Base-by-base conservation (phyloP, 2,329 filamentous ascomycete genomes). In the Exophiala bonariae region DNA sequence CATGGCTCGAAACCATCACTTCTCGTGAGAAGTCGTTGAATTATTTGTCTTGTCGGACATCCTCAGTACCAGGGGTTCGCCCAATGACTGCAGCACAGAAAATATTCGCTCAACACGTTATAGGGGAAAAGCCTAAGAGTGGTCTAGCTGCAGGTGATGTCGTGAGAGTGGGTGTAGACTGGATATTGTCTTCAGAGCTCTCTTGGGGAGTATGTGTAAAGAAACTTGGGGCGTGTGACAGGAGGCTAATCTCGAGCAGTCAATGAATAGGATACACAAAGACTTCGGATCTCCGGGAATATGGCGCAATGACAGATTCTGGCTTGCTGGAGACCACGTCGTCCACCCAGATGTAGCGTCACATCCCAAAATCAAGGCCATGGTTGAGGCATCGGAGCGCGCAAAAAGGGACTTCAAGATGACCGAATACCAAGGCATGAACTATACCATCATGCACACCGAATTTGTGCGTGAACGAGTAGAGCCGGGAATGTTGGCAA, bases 241-340 rank as follows among this genome's bases (percentile, higher is more conserved):
- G 20, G 10, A 22, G 26, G 18, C 30, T 19, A 28, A 44, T 33
- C 17, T 33, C 10, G 7, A 7, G n/a, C 26, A 49, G 63, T 64
- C 66, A 32, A 76, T 76, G 72, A 63, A 67, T 23, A 58, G 58
- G 31, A 70, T 66, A 3, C 72, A 73, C 52, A 59, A 71, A 3
- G 42, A 58, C 3, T 55, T 77, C 6, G 69, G 70, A 3, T 53
- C 59, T 10, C 70, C 71, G 1, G 65, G 67, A 3, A 71, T 74
- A n/a, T 75, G 67, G 48, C 70, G 75, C 7, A 78, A 76, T 42
- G 73, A 77, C 50, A 61, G 74, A 0, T 69, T 78, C 53, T 77
- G 74, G 75, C 63, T 78, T 4, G 74, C 73, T 0, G 69, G 69
- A 2, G 75, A 77, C 54, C 74, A 77, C 50, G 64, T 71, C 3